These are phyloP conservation scores for Scheffersomyces segobiensis DNA, from an alignment of 1,139 yeast genomes.

Conservation along the genomic window DNA sequence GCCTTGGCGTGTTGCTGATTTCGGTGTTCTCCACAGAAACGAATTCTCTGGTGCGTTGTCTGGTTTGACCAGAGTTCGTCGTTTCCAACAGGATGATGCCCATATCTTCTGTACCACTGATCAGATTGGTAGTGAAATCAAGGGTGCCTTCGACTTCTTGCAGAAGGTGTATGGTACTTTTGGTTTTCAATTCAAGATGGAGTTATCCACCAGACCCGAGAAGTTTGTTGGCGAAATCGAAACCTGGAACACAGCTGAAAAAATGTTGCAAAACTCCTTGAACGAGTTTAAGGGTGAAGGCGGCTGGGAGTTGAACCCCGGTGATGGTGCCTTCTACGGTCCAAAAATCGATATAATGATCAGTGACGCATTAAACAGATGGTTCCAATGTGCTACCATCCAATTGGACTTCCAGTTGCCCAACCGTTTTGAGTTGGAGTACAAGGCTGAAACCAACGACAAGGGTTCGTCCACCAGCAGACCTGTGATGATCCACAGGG, in stretches of 20 bases:
- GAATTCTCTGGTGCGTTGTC: constrained; percentile 85
- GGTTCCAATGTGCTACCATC: constrained; percentile 98
- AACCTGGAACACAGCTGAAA: constrained; percentile 89
- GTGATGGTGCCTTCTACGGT: constrained; percentile 98
- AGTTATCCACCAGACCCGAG: constrained; percentile 92
- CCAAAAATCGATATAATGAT: constrained; percentile 96
- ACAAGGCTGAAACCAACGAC: constrained; percentile 68
- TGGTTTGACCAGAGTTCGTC: constrained; percentile 92
- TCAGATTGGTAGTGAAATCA: constrained; percentile 83
- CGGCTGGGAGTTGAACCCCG: constrained; percentile 88
- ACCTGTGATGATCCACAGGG: constrained; percentile 99
- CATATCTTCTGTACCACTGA: constrained; percentile 93
- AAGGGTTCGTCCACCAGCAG: constrained; percentile 44
- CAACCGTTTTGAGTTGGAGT: constrained; percentile 83
- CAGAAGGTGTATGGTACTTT: constrained; percentile 77
- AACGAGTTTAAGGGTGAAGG: constrained; percentile 69
- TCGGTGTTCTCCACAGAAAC: constrained; percentile 93
- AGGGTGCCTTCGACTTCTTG: constrained; percentile 76
- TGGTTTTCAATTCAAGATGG: constrained; percentile 87
- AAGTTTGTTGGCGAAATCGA: constrained; percentile 82
- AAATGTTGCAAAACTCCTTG: constrained; percentile 70
- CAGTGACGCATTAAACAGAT: constrained; percentile 86
- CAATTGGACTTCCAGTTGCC: constrained; percentile 98
- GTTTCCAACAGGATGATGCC: constrained; percentile 99
- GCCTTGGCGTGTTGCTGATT: constrained; percentile 96